A percentile compares a stretch with the other conserved stretches of the same genome.
These are phyloP conservation scores for Reticulascus tulasneorum DNA, from an alignment of 2,329 filamentous ascomycete species.

Conservation along the genomic window DNA sequence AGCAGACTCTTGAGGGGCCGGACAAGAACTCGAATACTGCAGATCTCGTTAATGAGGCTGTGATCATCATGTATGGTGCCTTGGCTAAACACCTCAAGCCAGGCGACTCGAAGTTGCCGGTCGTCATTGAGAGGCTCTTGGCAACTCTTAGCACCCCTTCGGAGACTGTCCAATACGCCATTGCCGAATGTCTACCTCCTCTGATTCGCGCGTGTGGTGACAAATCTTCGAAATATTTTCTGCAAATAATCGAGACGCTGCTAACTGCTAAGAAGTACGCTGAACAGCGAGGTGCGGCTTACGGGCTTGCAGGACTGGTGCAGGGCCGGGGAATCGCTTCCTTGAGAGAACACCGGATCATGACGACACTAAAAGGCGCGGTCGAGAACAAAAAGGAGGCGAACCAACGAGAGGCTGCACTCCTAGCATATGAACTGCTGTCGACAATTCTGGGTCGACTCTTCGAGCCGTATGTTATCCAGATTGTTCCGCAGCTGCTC, in stretches of 20 bases:
- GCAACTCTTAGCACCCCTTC: slow-evolving; percentile 89
- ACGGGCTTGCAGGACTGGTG: slow-evolving; percentile 87
- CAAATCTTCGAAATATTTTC: slow-evolving; percentile 74
- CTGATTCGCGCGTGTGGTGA: slow-evolving; percentile 78
- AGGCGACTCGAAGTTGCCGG: slow-evolving; percentile 83
- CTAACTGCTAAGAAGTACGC: slow-evolving; percentile 87
- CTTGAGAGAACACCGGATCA: slow-evolving; percentile 79
- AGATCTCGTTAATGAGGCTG: slow-evolving; percentile 92
- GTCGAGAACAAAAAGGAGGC: slow-evolving; percentile 94
- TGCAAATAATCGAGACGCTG: slow-evolving; percentile 76
- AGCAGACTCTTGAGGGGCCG: slow-evolving; percentile 78
- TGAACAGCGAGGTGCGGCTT: slow-evolving; percentile 87
- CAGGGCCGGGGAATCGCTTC: slow-evolving; percentile 81
- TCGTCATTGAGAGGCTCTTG: slow-evolving; percentile 81
- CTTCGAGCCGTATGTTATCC: slow-evolving; percentile 95
- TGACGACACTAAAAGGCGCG: slow-evolving; percentile 74
- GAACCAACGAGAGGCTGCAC: slow-evolving; percentile 81
- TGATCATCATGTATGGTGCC: slow-evolving; percentile 95
- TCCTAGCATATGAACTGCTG: slow-evolving; percentile 87
- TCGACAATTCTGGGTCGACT: slow-evolving; percentile 80
- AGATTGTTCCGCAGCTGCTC: slow-evolving; percentile 87
- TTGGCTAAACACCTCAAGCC: slow-evolving; percentile 79
- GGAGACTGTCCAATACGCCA: slow-evolving; percentile 93
- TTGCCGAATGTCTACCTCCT: slow-evolving; percentile 89
- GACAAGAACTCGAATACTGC: slow-evolving; percentile 77